Conservation (phyloP, 2,329 filamentous ascomycete species). For the Venturia nashicola region DNA sequence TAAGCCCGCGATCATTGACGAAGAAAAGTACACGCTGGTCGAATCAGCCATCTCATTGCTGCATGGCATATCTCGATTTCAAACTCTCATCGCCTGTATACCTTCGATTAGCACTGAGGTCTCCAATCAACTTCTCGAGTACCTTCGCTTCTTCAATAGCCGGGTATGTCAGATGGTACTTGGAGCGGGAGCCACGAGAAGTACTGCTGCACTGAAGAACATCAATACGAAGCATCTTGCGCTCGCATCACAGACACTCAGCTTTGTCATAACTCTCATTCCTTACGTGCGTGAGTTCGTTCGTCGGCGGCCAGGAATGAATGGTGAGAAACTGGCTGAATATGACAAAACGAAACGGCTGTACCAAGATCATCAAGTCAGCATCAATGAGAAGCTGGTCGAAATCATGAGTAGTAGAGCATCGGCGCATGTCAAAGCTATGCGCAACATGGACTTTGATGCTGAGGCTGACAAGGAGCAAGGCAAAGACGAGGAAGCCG, state of each 20-base stretch:
- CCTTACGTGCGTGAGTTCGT: conserved; percentile 88
- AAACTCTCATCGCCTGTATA: conserved; percentile 72
- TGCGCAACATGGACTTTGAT: conserved; percentile 69
- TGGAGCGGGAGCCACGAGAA: conserved; percentile 79
- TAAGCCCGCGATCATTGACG: conserved; percentile 66
- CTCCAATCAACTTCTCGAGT: conserved; percentile 65
- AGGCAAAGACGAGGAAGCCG: conserved; percentile 18
- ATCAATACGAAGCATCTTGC: conserved; percentile 94
- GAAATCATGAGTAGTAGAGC: conserved; percentile 82
- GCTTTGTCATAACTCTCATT: conserved; percentile 75
- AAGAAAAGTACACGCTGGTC: conserved; percentile 75
- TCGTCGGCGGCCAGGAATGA: conserved; percentile 51
- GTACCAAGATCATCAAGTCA: conserved; percentile 80
- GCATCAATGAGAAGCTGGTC: conserved; percentile 83
- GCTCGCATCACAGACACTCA: conserved; percentile 76
- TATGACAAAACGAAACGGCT: conserved; percentile 79
- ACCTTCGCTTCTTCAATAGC: conserved; percentile 88
- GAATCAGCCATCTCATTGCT: conserved; percentile 73
- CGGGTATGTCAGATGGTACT: conserved; percentile 93
- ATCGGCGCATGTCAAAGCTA: conserved; percentile 57
- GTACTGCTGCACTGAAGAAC: conserved; percentile 73
- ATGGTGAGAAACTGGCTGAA: conserved; percentile 51
- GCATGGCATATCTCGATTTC: conserved; percentile 66
- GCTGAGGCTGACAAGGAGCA: conserved; percentile 17
- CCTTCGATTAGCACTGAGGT: conserved; percentile 83